Evolutionary conservation across 2,329 filamentous ascomycete genomes (phyloP).

Genomic region (Penicillium sp.): DNA sequence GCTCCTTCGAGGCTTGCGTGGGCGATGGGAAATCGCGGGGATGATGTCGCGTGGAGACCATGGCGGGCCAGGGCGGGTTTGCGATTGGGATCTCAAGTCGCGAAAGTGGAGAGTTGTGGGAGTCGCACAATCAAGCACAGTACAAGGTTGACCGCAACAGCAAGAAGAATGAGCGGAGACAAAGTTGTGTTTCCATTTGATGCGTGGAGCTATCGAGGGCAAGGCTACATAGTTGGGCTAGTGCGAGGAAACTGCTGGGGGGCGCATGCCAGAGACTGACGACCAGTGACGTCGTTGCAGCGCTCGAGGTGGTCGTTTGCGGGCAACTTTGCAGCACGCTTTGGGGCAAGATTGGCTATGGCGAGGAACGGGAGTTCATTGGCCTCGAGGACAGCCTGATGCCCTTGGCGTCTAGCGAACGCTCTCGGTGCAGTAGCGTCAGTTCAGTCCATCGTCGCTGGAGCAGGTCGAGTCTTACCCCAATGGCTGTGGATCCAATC

Average conservation of each 20-base stretch:
- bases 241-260: conserved; percentile 1
- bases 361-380: no score
- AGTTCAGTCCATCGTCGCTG: no score
- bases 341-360: conserved; percentile 16
- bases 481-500: conserved; percentile 12
- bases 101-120: background rate
- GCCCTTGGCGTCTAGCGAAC: no score
- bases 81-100: conserved; percentile 3
- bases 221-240: no score
- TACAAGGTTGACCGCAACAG: background rate
- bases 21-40: conserved; percentile 49
- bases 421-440: no score
- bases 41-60: conserved; percentile 59
- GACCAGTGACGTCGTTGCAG: conserved; percentile 18
- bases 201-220: background rate
- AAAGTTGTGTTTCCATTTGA: no score
- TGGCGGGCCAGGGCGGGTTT: conserved; percentile 25
- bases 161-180: background rate
- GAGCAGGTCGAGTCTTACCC: no score
- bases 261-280: no score
- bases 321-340: conserved; percentile 6
- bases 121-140: conserved; percentile 4
- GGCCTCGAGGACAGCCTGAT: no score
- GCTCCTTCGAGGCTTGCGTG: conserved; percentile 22
- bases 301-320: conserved; percentile 14